Evolutionary conservation across 192 early-diverging fungal genomes (phyloP).

Genomic region (Gonapodya sp.): DNA sequence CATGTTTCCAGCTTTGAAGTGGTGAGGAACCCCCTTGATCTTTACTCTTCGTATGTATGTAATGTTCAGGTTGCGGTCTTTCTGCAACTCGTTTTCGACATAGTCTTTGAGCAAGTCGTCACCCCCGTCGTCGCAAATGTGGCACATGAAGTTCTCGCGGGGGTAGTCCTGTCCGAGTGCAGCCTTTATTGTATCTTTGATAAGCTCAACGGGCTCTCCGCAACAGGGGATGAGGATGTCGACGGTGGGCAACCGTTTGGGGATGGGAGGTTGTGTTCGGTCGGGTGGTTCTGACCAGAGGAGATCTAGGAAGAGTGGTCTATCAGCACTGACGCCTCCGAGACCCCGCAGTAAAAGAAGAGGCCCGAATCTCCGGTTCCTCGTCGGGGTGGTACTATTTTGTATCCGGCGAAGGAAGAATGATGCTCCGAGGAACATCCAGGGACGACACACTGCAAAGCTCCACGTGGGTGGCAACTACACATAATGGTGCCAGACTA

Average conservation of each 20-base stretch:
- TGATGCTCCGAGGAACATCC: too few species aligned
- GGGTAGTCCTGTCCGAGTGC: conserved; percentile 13
- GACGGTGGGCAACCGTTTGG: conserved; percentile 6
- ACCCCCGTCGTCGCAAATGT: conserved; percentile 10
- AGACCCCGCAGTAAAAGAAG: too few species aligned
- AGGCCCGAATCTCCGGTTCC: too few species aligned
- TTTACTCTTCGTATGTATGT: conserved; percentile 8
- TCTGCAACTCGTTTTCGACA: conserved; percentile 10
- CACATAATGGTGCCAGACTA: too few species aligned
- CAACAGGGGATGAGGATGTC: conserved; percentile 13
- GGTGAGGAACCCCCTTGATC: conserved; percentile 7
- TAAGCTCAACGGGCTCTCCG: neutral
- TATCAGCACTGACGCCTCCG: too few species aligned
- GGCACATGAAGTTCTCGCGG: neutral
- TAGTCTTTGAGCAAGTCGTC: conserved; percentile 9
- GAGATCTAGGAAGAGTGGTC: neutral
- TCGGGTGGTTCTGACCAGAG: neutral
- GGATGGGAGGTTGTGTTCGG: neutral
- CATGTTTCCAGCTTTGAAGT: conserved; percentile 12
- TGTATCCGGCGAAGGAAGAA: too few species aligned
- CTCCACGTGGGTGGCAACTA: too few species aligned
- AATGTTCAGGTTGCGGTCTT: neutral
- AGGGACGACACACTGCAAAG: too few species aligned
- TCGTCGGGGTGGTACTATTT: too few species aligned
- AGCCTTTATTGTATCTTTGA: conserved; percentile 8